Base-by-base conservation (phyloP, 345 rosid species). In the Populus deltoides region DNA sequence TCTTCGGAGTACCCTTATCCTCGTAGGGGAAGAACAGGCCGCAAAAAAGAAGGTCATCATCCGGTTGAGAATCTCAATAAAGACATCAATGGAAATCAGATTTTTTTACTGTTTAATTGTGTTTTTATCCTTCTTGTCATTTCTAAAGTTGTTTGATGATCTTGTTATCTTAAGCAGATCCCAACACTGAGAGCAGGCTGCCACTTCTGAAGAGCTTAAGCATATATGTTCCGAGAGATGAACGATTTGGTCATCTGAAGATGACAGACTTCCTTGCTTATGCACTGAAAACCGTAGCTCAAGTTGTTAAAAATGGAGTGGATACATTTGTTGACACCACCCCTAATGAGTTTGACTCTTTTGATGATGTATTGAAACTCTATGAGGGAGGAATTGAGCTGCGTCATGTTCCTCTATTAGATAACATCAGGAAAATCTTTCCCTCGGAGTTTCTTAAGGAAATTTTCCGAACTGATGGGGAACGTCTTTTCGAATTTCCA, bases 1-100 rank as follows among this genome's bases (percentile, higher is more conserved):
- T 86, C 90, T 7, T 1, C 77, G 13, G 74, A 85, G 38, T 68
- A 81, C 29, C 90, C 90, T 63, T 87, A 85, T 75, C 90, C 90
- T 75, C 84, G 90, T 20, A 79, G 89, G 51, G 88, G 85, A 68
- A 83, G 90, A 72, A 87, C 90, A 10, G 82, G 90, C 73, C 78
- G 90, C 53, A 25, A 80, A 31, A 29, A 81, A 71, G 59, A 86
- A 68, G 87, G 87, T 87, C 33, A 33, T 51, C 24, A 38, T 35
- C 27, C 62, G 45, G 45, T 4, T 59, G 62, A 27, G 25, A 66
- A 29, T 66, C 43, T 10, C 18, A 18, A 25, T 5, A 29, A 66
- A 41, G 24, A 16, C 67, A 6, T 72, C 63, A 16, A 1, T 5
- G 2, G 29, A 71, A 29, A 3, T 38, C 45, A 38, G 49, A 13